These are phyloP conservation scores for Phaeosphaeriaceae sp. DNA, from an alignment of 2,329 filamentous ascomycete species.

Conservation along the genomic window DNA sequence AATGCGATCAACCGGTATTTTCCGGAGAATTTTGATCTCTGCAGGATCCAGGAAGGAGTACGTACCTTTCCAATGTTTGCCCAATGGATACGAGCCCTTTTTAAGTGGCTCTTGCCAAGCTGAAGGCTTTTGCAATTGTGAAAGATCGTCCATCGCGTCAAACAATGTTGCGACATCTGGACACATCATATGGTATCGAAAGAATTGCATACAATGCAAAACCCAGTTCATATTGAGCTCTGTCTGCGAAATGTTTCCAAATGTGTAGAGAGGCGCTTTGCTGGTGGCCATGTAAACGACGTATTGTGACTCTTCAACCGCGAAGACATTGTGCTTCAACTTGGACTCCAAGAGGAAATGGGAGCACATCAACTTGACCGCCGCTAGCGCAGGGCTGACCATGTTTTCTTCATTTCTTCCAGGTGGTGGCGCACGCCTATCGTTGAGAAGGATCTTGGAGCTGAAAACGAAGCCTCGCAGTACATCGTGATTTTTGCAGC, in stretches of 20 bases:
- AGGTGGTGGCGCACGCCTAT: constrained; percentile 26
- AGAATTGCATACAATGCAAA: constrained; percentile 60
- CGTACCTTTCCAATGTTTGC: constrained; percentile 58
- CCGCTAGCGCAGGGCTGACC: constrained; percentile 27
- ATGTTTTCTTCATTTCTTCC: constrained; percentile 5
- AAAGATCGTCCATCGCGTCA: constrained; percentile 45
- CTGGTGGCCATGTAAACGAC: constrained; percentile 50
- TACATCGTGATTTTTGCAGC: constrained; percentile 43
- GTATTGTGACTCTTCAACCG: constrained; percentile 55
- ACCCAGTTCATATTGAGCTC: constrained; percentile 55
- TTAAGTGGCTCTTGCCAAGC: constrained; percentile 50
- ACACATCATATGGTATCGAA: constrained; percentile 57
- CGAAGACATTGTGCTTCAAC: constrained; percentile 29
- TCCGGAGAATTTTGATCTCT: constrained; percentile 24
- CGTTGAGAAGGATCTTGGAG: constrained; percentile 34
- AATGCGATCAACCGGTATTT: constrained; percentile 25
- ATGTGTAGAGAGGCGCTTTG: constrained; percentile 50
- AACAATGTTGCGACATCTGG: constrained; percentile 47
- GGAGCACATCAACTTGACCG: constrained; percentile 42
- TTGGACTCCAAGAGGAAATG: constrained; percentile 38
- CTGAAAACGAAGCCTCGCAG: constrained; percentile 41
- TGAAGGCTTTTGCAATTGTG: constrained; percentile 48
- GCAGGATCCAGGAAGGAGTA: constrained; percentile 51
- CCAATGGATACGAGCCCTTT: constrained; percentile 45
- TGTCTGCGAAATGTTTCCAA: constrained; percentile 32